phyloP scores from a whole-genome alignment of 257 asterid genomes.

The Solanum chilense region DNA sequence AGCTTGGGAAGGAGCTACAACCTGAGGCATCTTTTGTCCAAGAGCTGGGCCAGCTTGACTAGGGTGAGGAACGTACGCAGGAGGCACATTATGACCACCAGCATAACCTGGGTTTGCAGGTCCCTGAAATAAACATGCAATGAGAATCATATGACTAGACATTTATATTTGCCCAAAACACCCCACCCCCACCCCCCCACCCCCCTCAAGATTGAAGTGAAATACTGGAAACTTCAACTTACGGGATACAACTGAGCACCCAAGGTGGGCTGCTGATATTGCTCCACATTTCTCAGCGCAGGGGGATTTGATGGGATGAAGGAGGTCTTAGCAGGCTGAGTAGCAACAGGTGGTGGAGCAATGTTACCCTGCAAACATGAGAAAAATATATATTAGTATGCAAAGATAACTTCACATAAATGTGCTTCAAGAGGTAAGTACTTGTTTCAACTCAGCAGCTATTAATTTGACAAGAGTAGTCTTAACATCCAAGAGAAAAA shows the following conservation, averaged over 20 bases:
- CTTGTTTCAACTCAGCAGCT: not conserved
- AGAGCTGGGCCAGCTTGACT: constrained; percentile 45
- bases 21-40: constrained; percentile 56
- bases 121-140: constrained; percentile 28
- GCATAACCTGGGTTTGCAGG: constrained; percentile 46
- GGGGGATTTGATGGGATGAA: constrained; percentile 82
- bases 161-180: not conserved
- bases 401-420: not conserved
- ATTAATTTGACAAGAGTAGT: not conserved
- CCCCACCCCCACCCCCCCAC: not conserved
- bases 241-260: constrained; percentile 85
- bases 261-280: constrained; percentile 87
- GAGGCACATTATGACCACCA: constrained; percentile 44
- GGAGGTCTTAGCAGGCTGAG: constrained; percentile 52
- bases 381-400: not conserved
- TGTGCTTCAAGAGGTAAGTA: not conserved
- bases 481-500: not conserved
- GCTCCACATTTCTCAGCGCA: constrained; percentile 52
- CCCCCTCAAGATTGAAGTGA: not conserved
- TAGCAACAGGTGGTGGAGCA: constrained; percentile 52
- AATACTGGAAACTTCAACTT: constrained; percentile 9
- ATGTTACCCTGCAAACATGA: constrained; percentile 44
- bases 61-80: constrained; percentile 38
- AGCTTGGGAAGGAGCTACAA: constrained; percentile 40
- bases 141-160: not conserved